phyloP scores from a whole-genome alignment of 2,329 filamentous ascomycete species.

The Hypomyces perniciosus region DNA sequence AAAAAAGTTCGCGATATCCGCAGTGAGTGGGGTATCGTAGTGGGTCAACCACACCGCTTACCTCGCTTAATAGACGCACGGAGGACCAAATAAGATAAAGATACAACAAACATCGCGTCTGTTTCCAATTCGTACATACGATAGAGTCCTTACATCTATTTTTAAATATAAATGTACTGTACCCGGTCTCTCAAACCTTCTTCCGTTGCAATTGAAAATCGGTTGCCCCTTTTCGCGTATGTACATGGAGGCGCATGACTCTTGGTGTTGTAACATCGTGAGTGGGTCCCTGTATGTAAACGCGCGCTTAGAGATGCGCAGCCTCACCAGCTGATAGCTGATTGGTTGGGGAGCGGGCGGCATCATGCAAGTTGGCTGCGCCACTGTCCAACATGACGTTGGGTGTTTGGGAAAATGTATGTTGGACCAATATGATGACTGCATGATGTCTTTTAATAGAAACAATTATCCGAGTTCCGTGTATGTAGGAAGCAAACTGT shows the following conservation, averaged over 20 bases:
- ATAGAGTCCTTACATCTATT: not conserved
- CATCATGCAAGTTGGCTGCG: not conserved
- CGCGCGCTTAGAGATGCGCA: not conserved
- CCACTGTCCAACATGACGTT: too few species aligned
- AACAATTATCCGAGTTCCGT: not conserved
- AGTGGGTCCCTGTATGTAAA: not conserved
- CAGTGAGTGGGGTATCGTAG: not conserved
- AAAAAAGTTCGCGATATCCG: not conserved
- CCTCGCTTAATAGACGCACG: slow-evolving; percentile 1
- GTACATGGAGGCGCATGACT: too few species aligned
- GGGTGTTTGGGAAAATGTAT: not conserved
- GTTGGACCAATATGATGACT: not conserved
- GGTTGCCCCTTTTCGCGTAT: too few species aligned
- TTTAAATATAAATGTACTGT: not conserved
- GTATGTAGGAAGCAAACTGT: not conserved
- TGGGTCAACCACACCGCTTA: not conserved
- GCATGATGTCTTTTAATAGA: not conserved
- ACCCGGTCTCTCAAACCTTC: not conserved
- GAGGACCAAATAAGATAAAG: not conserved
- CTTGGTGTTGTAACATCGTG: not conserved
- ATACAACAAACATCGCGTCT: not conserved
- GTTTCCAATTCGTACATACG: not conserved
- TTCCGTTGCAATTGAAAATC: too few species aligned
- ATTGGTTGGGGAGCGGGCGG: not conserved
- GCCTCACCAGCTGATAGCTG: not conserved